These are phyloP conservation scores for Clarireedia monteithiana DNA, from an alignment of 2,329 filamentous ascomycete genomes.

Conservation along the genomic window DNA sequence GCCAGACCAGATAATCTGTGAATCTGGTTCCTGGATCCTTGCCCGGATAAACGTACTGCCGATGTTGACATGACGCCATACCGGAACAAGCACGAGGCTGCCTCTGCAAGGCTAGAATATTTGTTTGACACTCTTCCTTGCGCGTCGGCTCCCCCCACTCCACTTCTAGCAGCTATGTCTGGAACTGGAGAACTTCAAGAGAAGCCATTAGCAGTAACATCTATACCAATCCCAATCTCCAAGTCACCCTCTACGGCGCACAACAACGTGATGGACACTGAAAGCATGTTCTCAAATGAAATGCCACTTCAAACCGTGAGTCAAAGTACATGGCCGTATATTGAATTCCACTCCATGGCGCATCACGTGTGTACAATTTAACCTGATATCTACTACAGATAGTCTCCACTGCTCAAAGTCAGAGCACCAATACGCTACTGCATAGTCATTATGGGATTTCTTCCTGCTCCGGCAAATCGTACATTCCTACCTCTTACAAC, in stretches of 20 bases:
- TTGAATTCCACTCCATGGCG: neutral
- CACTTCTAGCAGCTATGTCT: neutral
- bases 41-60: neutral
- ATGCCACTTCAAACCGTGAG: neutral
- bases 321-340: too few relatives aligned
- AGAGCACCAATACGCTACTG: neutral
- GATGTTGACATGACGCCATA: neutral
- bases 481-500: slow-evolving; percentile 4
- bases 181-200: neutral
- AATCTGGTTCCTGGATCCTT: neutral
- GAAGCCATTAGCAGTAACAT: too few relatives aligned
- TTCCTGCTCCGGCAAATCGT: neutral
- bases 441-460: slow-evolving; percentile 1
- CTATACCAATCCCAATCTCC: neutral
- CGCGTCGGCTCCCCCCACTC: neutral
- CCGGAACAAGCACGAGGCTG: neutral
- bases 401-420: neutral
- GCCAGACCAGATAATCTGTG: neutral
- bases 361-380: neutral
- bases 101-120: neutral
- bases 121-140: too few relatives aligned
- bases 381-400: neutral
- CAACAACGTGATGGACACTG: neutral
- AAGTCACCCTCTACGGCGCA: neutral
- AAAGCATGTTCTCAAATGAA: neutral